Base-by-base conservation (phyloP, 306 rosid species). In the Boehmeria nivea region DNA sequence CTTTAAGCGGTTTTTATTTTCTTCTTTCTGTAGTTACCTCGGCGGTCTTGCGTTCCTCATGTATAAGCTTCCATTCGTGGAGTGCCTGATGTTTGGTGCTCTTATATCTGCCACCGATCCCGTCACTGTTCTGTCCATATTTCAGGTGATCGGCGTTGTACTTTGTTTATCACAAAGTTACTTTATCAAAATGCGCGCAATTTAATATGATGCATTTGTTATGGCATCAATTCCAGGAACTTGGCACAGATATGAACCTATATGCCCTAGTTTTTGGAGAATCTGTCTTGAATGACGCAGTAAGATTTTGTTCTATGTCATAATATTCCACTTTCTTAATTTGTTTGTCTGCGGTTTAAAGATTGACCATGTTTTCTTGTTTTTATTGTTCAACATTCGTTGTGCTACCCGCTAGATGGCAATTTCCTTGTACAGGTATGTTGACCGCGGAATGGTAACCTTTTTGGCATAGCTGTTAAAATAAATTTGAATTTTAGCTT, bases 241-340 rank as follows among this genome's bases (percentile, higher is more conserved):
- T 91, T 65, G 96, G 99, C 73, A 74, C 95, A 8, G 96, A 87
- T 71, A 78, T 52, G 70, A 91, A 91, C 73, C 79, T 91, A 54
- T 91, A 91, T 83, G 99, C 99, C 43, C 76, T 91, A 78, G 99
- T 91, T 65, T 91, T 91, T 71, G 96, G 99, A 68, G 99, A 91
- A 72, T 91, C 99, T 42, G 99, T 91, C 67, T 63, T 91, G 84
- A 91, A 91, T 75, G 96, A 91, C 69, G 96, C 96, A 2, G 99
- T 84, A 76, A 75, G 95, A 78, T 66, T 68, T 69, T 53, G 15
- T 44, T 50, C 45, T 48, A 31, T 60, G 53, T n/a, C 11, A 36
- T 56, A 44, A 24, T 53, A 34, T 53, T 51, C 38, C 48, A 25
- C 62, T 21, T 37, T 60, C 7, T 58, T 66, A 44, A 62, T 57